These are phyloP conservation scores for Dioscorea alata DNA, from an alignment of 106 monocot genomes.

Conservation along the genomic window DNA sequence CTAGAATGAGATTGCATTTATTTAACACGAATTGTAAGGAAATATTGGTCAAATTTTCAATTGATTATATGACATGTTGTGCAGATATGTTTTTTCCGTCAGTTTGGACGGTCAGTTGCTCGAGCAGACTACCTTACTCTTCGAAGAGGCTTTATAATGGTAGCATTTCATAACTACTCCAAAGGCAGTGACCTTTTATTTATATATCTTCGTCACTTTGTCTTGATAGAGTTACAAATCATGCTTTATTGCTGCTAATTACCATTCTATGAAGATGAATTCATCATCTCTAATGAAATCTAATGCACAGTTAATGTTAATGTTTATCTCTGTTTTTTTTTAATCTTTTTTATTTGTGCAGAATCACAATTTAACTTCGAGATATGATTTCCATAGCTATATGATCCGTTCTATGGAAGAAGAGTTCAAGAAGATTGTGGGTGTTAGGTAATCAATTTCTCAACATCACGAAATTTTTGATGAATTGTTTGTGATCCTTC, in stretches of 20 bases:
- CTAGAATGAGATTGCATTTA: no score
- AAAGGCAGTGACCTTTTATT: no score
- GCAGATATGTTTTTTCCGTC: slow-evolving; percentile 92
- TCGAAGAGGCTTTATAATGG: slow-evolving; percentile 83
- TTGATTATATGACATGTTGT: not conserved
- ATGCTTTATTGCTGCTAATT: no score
- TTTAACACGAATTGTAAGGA: no score
- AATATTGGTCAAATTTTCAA: no score
- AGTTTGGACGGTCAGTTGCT: slow-evolving; percentile 82
- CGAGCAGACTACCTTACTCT: slow-evolving; percentile 93
- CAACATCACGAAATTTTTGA: no score
- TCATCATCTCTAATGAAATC: no score
- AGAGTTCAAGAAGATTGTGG: slow-evolving; percentile 90
- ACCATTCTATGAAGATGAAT: no score
- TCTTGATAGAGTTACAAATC: no score
- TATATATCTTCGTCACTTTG: no score
- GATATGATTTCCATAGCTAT: slow-evolving; percentile 92
- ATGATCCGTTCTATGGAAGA: slow-evolving; percentile 99
- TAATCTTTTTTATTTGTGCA: slow-evolving; percentile 21
- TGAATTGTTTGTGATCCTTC: no score
- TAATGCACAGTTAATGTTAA: not conserved
- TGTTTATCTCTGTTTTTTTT: not conserved
- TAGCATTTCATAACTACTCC: slow-evolving; percentile 10
- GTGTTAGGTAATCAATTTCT: slow-evolving; percentile 62
- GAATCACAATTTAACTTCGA: slow-evolving; percentile 80